Conservation (phyloP, 352 stramenopile species). For the Halophytophthora batemanensis region DNA sequence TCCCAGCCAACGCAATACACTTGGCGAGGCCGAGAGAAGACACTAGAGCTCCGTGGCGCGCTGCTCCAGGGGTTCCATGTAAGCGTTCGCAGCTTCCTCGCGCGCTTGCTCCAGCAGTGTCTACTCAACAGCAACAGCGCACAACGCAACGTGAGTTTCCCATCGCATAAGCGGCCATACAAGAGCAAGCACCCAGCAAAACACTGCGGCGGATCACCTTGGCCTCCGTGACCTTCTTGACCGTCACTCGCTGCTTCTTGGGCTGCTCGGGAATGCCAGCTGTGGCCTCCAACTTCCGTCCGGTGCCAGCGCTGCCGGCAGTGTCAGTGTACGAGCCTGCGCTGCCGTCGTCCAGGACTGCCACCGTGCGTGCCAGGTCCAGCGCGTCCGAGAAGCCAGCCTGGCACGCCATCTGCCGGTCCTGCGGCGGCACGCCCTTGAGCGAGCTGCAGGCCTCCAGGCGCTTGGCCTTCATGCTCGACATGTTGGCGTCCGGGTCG, state of each 20-base stretch:
- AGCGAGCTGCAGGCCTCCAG: constrained; percentile 42
- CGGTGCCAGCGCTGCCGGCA: constrained; percentile 3
- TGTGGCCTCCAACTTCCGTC: background rate
- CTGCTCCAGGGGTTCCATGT: constrained; percentile 1
- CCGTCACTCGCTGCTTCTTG: constrained; percentile 22
- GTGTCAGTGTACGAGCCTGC: background rate
- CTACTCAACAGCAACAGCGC: constrained; percentile 12
- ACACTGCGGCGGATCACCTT: constrained; percentile 17
- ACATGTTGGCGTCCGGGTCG: constrained; percentile 14
- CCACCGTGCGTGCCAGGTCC: constrained; percentile 26
- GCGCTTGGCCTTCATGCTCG: constrained; percentile 31
- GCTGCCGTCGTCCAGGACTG: background rate
- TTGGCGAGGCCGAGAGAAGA: background rate
- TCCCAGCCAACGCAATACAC: background rate
- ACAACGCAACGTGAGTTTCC: too few species aligned
- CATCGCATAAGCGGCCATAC: too few species aligned
- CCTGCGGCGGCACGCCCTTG: constrained; percentile 31
- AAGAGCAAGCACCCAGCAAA: background rate
- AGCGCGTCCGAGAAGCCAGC: constrained; percentile 39
- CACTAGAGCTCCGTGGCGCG: constrained; percentile 25
- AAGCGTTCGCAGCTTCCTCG: constrained; percentile 32
- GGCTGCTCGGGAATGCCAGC: background rate
- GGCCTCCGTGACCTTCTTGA: constrained; percentile 38
- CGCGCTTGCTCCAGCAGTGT: constrained; percentile 42
- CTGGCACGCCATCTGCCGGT: constrained; percentile 42